Evolutionary conservation across 2,329 filamentous ascomycete genomes (phyloP), one percentile per base, ranked within the genome.

Genomic region (Aspergillus puulaauensis): DNA sequence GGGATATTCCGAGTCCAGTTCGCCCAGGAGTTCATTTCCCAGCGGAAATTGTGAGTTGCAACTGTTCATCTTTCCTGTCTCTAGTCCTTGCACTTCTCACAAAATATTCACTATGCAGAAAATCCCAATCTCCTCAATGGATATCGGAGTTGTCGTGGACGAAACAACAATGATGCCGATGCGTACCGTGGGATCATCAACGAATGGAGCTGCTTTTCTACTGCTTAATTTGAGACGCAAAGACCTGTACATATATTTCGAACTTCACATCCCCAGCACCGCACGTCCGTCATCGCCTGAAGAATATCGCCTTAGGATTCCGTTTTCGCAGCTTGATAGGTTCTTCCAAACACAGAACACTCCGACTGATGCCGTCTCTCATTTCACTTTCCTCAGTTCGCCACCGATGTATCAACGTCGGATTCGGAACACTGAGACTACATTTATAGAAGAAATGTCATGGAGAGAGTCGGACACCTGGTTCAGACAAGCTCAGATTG

Each of bases 401-500:
- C 76, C 81, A 3, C 78, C 81, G 2, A 69, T 75, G 3, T 82
- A 78, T 62, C 80, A 74, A 65, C 74, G 75, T 50, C 76, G 71
- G 50, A 61, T 73, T 17, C 64, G 67, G 40, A 66, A 75, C 40
- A 63, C 70, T 21, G 61, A 65, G 15, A 37, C 62, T 8, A 81
- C 79, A 2, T 80, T 84, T 61, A 69, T 75, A 6, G 67, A 73
- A 11, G 67, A 73, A 49, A 63, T 69, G 14, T 67, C 52, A n/a
- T 90, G 86, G 86, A 78, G 71, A 46, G 82, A 84, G 21, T 76
- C 77, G 59, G 79, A 84, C 61, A 74, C 78, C 0, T 90, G 86
- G 86, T 84, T 79, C 56, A 81, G 88, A 19, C 85, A 88, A 64
- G 89, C 86, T 0, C 81, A 86, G 60, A 82, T 90, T 23, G 78